These are phyloP conservation scores for Claviceps sorghi DNA, from an alignment of 2,329 filamentous ascomycete genomes.

Conservation along the genomic window DNA sequence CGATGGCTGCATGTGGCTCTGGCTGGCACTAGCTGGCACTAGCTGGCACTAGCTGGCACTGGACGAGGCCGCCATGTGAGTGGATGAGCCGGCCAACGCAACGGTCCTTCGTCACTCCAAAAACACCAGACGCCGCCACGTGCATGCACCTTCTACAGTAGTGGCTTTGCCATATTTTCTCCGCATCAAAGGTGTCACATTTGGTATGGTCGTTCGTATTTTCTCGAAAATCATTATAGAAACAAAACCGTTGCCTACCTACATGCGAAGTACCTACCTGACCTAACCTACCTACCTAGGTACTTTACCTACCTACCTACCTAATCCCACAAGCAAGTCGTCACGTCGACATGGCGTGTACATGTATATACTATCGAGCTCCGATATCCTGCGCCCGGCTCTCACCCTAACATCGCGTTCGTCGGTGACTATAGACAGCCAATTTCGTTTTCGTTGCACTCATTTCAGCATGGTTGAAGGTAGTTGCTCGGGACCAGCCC, in stretches of 20 bases:
- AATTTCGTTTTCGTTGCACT: neutral
- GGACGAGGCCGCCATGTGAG: neutral
- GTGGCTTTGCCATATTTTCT: neutral
- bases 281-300: neutral
- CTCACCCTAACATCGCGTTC: slow-evolving; percentile 1
- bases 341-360: neutral
- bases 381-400: neutral
- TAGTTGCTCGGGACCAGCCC: slow-evolving; percentile 58
- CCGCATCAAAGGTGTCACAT: neutral
- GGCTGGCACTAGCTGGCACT: too few relatives aligned
- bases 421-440: slow-evolving; percentile 1
- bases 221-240: neutral
- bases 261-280: too few relatives aligned
- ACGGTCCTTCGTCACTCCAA: too few relatives aligned
- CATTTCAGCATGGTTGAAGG: slow-evolving; percentile 34
- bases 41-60: too few relatives aligned
- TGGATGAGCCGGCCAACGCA: neutral
- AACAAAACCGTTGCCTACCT: too few relatives aligned
- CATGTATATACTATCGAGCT: slow-evolving; percentile 1
- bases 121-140: too few relatives aligned
- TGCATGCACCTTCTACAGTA: neutral
- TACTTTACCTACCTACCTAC: neutral
- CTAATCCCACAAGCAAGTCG: neutral
- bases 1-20: too few relatives aligned
- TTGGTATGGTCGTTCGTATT: neutral